Conservation (phyloP, 257 asterid species). For the Solanum tarapatanum region DNA sequence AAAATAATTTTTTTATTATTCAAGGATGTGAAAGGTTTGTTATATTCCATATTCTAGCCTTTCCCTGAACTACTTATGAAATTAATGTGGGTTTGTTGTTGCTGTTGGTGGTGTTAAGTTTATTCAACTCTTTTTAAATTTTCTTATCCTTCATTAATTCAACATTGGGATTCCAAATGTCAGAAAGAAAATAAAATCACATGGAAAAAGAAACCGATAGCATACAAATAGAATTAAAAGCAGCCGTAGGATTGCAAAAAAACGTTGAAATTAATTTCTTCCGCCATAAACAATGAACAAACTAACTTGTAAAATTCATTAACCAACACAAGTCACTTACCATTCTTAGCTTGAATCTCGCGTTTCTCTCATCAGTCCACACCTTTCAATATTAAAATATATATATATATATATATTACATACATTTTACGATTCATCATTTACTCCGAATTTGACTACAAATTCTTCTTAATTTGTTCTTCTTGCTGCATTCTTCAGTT, state of each 20-base stretch:
- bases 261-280: background rate
- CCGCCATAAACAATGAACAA: background rate
- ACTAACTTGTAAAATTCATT: background rate
- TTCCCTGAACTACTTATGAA: too few species aligned
- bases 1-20: too few species aligned
- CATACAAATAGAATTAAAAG: background rate
- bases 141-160: background rate
- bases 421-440: background rate
- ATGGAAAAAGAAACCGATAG: background rate
- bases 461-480: background rate
- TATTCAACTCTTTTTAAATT: too few species aligned
- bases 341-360: conserved; percentile 1
- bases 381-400: background rate
- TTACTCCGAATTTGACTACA: background rate
- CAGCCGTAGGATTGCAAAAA: background rate
- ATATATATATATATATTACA: background rate
- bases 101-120: background rate
- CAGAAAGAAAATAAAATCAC: background rate
- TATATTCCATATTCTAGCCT: too few species aligned
- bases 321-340: background rate
- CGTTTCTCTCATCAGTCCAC: background rate
- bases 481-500: background rate
- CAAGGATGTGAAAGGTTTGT: too few species aligned
- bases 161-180: background rate
- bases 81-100: background rate